A percentile compares a stretch with the other conserved stretches of the same genome.
phyloP scores from a whole-genome alignment of 805 yeast genomes.

The Yamadazyma paraphyllophila region DNA sequence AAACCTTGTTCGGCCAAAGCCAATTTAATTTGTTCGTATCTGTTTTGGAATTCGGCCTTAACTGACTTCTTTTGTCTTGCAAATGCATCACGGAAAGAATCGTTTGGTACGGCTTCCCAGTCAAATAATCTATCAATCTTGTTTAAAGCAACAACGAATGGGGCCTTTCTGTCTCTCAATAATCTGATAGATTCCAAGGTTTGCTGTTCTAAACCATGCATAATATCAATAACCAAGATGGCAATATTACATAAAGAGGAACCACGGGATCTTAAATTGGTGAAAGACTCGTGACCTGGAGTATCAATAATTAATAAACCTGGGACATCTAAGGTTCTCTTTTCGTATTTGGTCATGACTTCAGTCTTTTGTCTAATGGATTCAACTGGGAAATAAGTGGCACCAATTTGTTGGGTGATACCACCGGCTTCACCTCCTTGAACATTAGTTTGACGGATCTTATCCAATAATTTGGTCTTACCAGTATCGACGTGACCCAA shows the following conservation, averaged over 20 bases:
- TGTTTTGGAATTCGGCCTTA: constrained; percentile 86
- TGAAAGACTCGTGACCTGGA: constrained; percentile 99
- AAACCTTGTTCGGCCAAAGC: constrained; percentile 97
- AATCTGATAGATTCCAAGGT: constrained; percentile 91
- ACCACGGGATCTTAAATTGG: constrained; percentile 97
- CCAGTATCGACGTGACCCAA: constrained; percentile 99
- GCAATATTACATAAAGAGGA: constrained; percentile 99
- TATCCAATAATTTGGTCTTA: constrained; percentile 94
- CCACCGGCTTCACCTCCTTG: constrained; percentile 99
- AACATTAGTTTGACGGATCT: constrained; percentile 96
- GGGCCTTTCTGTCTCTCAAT: constrained; percentile 95
- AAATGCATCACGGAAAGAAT: constrained; percentile 93
- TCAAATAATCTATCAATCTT: constrained; percentile 96
- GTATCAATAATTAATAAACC: constrained; percentile 96
- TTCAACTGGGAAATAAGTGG: constrained; percentile 97
- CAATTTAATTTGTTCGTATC: constrained; percentile 80
- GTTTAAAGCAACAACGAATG: constrained; percentile 94
- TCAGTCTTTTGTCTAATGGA: constrained; percentile 89
- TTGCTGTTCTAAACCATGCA: constrained; percentile 99
- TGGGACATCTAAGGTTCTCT: constrained; percentile 88
- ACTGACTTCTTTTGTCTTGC: constrained; percentile 80
- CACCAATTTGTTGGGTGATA: constrained; percentile 99
- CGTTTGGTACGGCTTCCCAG: constrained; percentile 89
- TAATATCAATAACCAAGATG: constrained; percentile 94
- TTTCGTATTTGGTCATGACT: constrained; percentile 84